Conservation (phyloP, 176 grass and related monocot species). For the Panicum miliaceum region DNA sequence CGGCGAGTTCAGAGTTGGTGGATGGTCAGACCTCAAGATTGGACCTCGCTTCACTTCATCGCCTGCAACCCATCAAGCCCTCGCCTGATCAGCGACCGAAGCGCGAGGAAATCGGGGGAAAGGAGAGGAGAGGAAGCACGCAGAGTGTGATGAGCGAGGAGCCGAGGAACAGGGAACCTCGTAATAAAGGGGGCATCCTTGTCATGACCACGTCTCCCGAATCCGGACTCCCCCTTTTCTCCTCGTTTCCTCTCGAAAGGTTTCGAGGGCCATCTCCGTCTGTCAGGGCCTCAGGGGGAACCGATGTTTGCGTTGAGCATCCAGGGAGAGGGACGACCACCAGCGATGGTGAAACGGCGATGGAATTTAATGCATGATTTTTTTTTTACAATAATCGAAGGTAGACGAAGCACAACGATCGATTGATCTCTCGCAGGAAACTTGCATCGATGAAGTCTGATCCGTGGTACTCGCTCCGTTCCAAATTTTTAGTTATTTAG, state of each 20-base stretch:
- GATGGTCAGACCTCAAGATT: slow-evolving; percentile 14
- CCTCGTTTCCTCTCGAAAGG: not conserved
- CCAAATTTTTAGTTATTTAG: too few relatives aligned
- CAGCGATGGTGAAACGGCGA: slow-evolving; percentile 4
- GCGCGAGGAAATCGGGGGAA: slow-evolving; percentile 1
- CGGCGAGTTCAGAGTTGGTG: slow-evolving; percentile 4
- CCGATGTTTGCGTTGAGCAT: slow-evolving; percentile 26
- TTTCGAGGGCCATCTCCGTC: not conserved
- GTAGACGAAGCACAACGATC: too few relatives aligned
- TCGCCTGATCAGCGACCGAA: slow-evolving; percentile 3
- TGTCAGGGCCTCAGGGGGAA: not conserved
- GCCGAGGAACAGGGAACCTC: not conserved
- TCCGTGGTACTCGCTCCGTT: too few relatives aligned
- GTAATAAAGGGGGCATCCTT: slow-evolving; percentile 5
- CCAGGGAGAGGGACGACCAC: not conserved
- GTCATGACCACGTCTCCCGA: slow-evolving; percentile 11
- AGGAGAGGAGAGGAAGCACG: not conserved
- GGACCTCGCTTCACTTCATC: not conserved
- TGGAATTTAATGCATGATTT: not conserved
- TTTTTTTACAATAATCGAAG: not conserved
- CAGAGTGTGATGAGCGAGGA: not conserved
- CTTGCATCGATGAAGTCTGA: too few relatives aligned
- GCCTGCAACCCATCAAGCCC: not conserved
- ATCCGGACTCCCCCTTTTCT: not conserved
- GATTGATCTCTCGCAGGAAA: too few relatives aligned